Percentiles rank a stretch among this genome's conserved stretches.
Evolutionary conservation across 179 eudicot genomes (phyloP).

Genomic region (Patellifolia procumbens): DNA sequence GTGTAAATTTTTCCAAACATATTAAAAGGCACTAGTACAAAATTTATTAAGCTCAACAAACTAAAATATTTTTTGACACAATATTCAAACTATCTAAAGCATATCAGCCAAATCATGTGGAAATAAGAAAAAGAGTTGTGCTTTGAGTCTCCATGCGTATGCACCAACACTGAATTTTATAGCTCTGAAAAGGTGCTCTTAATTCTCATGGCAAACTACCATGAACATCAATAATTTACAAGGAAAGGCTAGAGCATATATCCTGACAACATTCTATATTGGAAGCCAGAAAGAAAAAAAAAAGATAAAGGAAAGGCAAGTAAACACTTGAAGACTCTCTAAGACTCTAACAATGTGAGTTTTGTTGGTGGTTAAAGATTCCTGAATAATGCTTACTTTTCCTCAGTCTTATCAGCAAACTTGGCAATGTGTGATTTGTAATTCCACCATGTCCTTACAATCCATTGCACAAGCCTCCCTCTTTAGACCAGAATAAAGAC

Average conservation of each 20-base stretch:
- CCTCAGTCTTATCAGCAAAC: constrained; percentile 35
- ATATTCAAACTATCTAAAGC: neutral
- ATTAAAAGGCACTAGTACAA: neutral
- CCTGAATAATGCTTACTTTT: constrained; percentile 34
- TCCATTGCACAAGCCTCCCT: no score
- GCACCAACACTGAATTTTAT: constrained; percentile 26
- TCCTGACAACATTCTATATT: constrained; percentile 34
- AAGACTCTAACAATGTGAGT: constrained; percentile 19
- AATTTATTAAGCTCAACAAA: neutral
- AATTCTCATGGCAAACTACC: constrained; percentile 27
- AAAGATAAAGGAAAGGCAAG: constrained; percentile 17
- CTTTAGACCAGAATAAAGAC: no score
- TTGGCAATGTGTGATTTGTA: constrained; percentile 27
- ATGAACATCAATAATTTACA: constrained; percentile 30
- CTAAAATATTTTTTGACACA: neutral
- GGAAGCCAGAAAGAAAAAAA: constrained; percentile 30
- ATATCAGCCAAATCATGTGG: neutral
- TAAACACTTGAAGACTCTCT: constrained; percentile 21
- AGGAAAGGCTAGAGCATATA: constrained; percentile 33
- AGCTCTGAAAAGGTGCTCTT: constrained; percentile 19
- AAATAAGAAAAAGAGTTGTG: constrained; percentile 2
- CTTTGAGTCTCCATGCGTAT: constrained; percentile 17
- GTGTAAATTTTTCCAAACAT: no score
- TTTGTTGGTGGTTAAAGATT: constrained; percentile 33
- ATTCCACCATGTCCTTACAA: constrained; percentile 33